Evolutionary conservation across 2,329 filamentous ascomycete genomes (phyloP), one percentile per base, ranked within the genome.

Genomic region (Blastomyces parvus): DNA sequence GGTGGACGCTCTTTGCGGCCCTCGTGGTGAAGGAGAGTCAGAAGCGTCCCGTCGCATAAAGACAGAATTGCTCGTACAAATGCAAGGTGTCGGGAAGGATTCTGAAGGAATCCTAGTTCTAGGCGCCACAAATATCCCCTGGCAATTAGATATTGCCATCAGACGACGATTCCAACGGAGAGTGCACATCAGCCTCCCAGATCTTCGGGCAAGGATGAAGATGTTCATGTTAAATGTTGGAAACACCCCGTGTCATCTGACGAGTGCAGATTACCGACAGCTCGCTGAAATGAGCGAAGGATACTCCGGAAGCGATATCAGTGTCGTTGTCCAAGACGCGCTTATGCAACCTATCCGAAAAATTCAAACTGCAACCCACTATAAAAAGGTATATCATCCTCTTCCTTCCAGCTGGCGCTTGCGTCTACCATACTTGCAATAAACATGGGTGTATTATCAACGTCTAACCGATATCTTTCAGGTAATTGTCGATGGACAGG

Each of bases 161-260:
- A 88, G 94, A 69, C 86, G 94, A 76, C 90, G 94, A 72, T 99
- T 99, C 81, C 95, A 99, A 77, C 84, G 94, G 70, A 84, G 94
- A 78, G 92, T 99, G 36, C 94, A 99, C 77, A 99, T 99, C 76
- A 91, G 89, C 67, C 80, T 99, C 55, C 94, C 94, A 7, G 94
- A 99, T 74, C 71, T 87, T 52, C 88, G 90, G 19, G 94, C 93
- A 30, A 85, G 94, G 66, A 92, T 92, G 73, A 91, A 84, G 71
- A 96, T 97, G 92, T 97, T 97, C 78, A 93, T 95, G 80, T 83
- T 99, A 62, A 88, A 91, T 19, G 87, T 99, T n/a, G 94, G 94
- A 66, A 87, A 87, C 64, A 99, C 95, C 13, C 91, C 94, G 17
- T 97, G 92, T 67, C 87, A 91, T 50, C 82, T 99, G 65, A 86